Percentiles rank a stretch among this genome's conserved stretches.
Conservation (phyloP, 2,329 filamentous ascomycete genomes). For the Curvularia sp. region DNA sequence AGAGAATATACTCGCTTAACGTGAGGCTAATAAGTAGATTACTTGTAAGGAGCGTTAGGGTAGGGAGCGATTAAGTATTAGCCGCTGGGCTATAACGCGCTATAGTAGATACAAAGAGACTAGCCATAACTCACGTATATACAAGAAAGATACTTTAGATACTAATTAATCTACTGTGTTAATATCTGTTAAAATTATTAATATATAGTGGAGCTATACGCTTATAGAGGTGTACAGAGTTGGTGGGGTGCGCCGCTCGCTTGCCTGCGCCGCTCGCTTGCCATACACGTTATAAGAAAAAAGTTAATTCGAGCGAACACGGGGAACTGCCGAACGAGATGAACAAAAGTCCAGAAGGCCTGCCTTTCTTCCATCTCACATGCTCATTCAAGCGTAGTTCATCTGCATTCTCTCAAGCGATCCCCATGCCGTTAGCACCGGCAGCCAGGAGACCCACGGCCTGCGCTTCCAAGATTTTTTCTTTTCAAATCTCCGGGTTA, state of each 20-base stretch:
- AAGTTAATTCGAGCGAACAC: neutral
- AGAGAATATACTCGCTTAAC: too few species aligned
- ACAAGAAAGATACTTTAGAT: too few species aligned
- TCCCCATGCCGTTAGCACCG: neutral
- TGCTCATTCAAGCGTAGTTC: neutral
- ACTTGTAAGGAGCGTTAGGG: too few species aligned
- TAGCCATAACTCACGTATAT: too few species aligned
- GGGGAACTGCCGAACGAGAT: neutral
- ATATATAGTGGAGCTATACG: neutral
- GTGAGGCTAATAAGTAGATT: too few species aligned
- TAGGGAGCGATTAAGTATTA: too few species aligned
- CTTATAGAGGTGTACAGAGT: neutral
- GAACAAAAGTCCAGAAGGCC: neutral
- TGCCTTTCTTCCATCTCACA: neutral
- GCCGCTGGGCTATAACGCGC: too few species aligned
- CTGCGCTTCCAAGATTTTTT: conserved; percentile 8
- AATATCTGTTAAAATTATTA: neutral
- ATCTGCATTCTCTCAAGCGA: neutral
- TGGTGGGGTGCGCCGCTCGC: neutral
- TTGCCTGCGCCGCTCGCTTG: too few species aligned
- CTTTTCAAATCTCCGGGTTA: conserved; percentile 3
- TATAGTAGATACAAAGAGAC: too few species aligned
- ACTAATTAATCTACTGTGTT: neutral
- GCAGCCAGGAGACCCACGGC: neutral
- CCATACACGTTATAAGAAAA: neutral